phyloP scores from a whole-genome alignment of 352 stramenopile species.

The Pythium phragmitis region DNA sequence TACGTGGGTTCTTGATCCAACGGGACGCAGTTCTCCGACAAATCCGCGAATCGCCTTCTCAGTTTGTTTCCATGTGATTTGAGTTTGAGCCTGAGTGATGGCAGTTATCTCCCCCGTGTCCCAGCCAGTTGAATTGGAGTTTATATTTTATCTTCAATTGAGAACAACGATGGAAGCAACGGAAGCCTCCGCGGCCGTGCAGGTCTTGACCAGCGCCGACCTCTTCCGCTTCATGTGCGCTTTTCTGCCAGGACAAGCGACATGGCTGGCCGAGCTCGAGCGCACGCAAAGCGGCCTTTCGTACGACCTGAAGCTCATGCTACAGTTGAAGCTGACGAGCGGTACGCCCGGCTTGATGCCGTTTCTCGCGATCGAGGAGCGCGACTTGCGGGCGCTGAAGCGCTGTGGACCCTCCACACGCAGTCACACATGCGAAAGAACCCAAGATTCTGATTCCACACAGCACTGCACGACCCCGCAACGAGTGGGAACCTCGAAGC shows the following conservation, averaged over 20 bases:
- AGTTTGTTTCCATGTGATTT: too few species aligned
- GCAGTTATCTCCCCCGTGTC: too few species aligned
- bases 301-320: background rate
- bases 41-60: too few species aligned
- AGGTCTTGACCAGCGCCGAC: conserved; percentile 4
- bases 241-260: conserved; percentile 16
- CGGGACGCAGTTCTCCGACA: too few species aligned
- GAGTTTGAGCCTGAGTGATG: too few species aligned
- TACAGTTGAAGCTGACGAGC: background rate
- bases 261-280: conserved; percentile 21
- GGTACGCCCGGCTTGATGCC: conserved; percentile 21
- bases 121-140: too few species aligned
- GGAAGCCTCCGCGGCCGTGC: background rate
- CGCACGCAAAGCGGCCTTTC: background rate
- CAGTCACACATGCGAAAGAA: conserved; percentile 16
- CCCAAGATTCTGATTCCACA: conserved; percentile 11
- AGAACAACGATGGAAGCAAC: too few species aligned
- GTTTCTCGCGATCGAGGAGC: conserved; percentile 16
- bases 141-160: too few species aligned
- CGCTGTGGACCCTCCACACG: conserved; percentile 17
- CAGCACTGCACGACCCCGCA: conserved; percentile 11
- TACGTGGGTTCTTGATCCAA: background rate
- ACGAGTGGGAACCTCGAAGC: conserved; percentile 10
- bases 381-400: conserved; percentile 8
- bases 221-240: conserved; percentile 10